These are phyloP conservation scores for Cadophora sp. DNA, from an alignment of 2,329 filamentous ascomycete genomes.

Conservation along the genomic window DNA sequence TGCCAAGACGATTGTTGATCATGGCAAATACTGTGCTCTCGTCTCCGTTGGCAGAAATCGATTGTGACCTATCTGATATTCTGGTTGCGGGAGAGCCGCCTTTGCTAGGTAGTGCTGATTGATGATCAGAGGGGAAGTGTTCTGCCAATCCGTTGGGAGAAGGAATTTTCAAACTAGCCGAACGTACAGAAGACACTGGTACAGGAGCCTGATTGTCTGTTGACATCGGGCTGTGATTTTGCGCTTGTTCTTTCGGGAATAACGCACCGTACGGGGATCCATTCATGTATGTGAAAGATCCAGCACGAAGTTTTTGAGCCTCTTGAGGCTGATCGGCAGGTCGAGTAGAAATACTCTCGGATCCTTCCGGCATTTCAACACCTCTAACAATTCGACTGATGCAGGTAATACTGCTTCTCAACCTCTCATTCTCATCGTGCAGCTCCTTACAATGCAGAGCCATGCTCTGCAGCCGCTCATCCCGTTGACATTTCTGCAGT, in stretches of 20 bases:
- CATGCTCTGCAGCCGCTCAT: background rate
- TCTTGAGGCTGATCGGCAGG: background rate
- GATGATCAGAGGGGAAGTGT: background rate
- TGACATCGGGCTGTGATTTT: background rate
- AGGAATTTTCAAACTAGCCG: background rate
- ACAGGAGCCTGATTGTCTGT: background rate
- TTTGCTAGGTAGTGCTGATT: background rate
- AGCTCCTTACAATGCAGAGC: background rate
- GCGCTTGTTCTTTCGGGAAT: background rate
- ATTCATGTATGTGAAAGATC: background rate
- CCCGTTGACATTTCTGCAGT: slow-evolving; percentile 1
- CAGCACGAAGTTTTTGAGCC: background rate
- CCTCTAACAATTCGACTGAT: background rate
- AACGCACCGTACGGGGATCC: background rate
- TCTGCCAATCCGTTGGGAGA: background rate
- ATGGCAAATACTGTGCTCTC: slow-evolving; percentile 1
- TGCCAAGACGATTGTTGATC: background rate
- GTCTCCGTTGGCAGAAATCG: background rate
- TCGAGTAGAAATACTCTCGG: background rate
- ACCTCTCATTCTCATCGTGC: background rate
- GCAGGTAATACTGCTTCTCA: background rate
- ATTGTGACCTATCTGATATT: background rate
- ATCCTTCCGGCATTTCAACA: background rate
- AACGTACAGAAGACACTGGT: background rate
- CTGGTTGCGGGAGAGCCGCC: background rate